These are phyloP conservation scores for Phyllostachys edulis DNA, from an alignment of 176 grass and related monocot species.

Conservation along the genomic window DNA sequence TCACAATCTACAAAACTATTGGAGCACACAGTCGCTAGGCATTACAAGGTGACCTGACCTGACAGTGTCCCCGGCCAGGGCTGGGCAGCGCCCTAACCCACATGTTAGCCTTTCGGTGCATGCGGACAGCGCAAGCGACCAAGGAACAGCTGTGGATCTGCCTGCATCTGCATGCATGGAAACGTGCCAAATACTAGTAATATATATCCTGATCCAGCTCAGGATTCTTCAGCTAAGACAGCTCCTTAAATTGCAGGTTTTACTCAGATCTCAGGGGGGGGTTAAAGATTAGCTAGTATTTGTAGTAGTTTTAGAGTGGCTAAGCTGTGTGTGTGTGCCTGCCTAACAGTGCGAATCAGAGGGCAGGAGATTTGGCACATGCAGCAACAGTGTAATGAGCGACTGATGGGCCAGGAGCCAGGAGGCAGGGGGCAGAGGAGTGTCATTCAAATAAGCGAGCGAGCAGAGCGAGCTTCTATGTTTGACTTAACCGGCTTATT, in stretches of 20 bases:
- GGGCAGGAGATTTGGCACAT: conserved; percentile 31
- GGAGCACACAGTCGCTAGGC: conserved; percentile 19
- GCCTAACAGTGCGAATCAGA: not conserved
- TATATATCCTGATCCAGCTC: conserved; percentile 9
- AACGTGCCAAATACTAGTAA: not conserved
- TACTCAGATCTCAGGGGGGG: not conserved
- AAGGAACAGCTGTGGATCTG: conserved; percentile 43
- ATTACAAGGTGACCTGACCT: conserved; percentile 32
- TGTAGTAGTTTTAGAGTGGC: not conserved
- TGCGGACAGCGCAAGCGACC: conserved; percentile 46
- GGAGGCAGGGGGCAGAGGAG: not conserved
- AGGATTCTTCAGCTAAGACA: conserved; percentile 8
- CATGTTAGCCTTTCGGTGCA: conserved; percentile 26
- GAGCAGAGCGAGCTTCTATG: not conserved
- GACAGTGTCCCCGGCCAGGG: not conserved
- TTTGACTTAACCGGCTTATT: conserved; percentile 36
- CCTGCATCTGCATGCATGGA: not conserved
- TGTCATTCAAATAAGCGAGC: conserved; percentile 15
- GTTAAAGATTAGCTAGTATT: not conserved
- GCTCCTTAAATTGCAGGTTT: not conserved
- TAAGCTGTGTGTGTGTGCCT: not conserved
- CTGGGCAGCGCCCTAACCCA: not conserved
- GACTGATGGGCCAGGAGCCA: not conserved
- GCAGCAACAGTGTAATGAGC: conserved; percentile 16
- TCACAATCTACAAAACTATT: conserved; percentile 10